Evolutionary conservation across 2,329 filamentous ascomycete species (phyloP).

Genomic region (Trichocomaceae sp.): DNA sequence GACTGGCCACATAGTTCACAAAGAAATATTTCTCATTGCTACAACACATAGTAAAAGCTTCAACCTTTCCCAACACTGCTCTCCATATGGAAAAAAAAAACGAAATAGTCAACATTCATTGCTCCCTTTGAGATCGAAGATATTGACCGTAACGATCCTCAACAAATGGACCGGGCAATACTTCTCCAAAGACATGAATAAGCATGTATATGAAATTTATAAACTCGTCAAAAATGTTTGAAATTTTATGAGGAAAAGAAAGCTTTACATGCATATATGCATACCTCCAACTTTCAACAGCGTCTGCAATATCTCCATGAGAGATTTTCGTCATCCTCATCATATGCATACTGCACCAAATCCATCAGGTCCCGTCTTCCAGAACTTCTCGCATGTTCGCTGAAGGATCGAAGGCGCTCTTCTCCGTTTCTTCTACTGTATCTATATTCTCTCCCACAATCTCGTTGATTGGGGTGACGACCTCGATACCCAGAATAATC

Average conservation of each 20-base stretch:
- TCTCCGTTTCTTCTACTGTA: conserved; percentile 7
- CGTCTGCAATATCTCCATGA: conserved; percentile 5
- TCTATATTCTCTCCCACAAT: not conserved
- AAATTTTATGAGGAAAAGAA: not conserved
- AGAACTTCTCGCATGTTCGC: conserved; percentile 8
- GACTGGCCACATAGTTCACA: no score
- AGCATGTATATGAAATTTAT: no score
- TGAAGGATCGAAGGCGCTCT: conserved; percentile 4
- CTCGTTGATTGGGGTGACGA: not conserved
- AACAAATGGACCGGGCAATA: no score
- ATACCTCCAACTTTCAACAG: not conserved
- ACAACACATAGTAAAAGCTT: no score
- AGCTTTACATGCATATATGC: not conserved
- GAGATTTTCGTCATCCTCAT: conserved; percentile 1
- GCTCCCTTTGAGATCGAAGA: no score
- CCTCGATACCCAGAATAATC: not conserved
- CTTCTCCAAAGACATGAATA: no score
- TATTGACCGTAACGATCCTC: no score
- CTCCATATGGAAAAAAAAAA: no score
- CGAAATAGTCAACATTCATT: no score
- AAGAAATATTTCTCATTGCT: no score
- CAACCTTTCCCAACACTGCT: no score
- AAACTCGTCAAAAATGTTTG: not conserved
- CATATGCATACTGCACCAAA: conserved; percentile 6
- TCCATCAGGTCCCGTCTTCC: conserved; percentile 6